A percentile compares a stretch with the other conserved stretches of the same genome.
Conservation (phyloP, 495 filamentous ascomycete species). For the Aspergillus mulundensis region DNA sequence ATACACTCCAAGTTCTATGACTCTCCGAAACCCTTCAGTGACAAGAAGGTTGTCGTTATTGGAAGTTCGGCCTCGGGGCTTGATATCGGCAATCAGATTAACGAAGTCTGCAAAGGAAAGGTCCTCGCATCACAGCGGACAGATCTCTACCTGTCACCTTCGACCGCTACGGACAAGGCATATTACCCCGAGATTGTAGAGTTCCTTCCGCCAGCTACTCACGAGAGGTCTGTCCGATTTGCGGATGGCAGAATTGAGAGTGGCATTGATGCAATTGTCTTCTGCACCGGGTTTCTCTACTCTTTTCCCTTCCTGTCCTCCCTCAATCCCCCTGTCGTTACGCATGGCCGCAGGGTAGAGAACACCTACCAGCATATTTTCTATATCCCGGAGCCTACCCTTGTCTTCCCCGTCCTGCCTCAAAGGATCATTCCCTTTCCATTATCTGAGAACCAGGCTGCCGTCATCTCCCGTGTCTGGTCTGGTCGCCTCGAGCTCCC, state of each 20-base stretch:
- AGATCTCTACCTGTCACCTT: constrained; percentile 32
- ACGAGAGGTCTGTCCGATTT: constrained; percentile 48
- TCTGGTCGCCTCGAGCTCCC: constrained; percentile 64
- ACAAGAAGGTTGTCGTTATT: constrained; percentile 69
- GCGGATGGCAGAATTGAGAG: constrained; percentile 46
- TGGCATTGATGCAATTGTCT: constrained; percentile 52
- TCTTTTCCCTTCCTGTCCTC: constrained; percentile 54
- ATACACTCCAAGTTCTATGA: constrained; percentile 82
- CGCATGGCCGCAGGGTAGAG: constrained; percentile 62
- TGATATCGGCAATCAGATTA: constrained; percentile 77
- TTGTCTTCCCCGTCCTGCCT: constrained; percentile 71
- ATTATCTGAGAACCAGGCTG: constrained; percentile 70
- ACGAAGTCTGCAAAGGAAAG: constrained; percentile 43
- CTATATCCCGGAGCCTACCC: constrained; percentile 67
- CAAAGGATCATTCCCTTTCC: constrained; percentile 84
- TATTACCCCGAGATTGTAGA: constrained; percentile 56
- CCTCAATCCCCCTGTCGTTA: constrained; percentile 56
- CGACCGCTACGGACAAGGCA: constrained; percentile 35
- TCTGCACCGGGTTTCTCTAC: constrained; percentile 59
- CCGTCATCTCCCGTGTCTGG: constrained; percentile 72
- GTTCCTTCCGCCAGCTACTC: constrained; percentile 42
- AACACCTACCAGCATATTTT: constrained; percentile 76
- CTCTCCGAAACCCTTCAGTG: constrained; percentile 50
- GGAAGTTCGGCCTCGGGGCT: constrained; percentile 75
- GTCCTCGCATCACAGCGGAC: constrained; percentile 51